Conservation (phyloP, 441 rosid genomes). For the Omphalea diandra region DNA sequence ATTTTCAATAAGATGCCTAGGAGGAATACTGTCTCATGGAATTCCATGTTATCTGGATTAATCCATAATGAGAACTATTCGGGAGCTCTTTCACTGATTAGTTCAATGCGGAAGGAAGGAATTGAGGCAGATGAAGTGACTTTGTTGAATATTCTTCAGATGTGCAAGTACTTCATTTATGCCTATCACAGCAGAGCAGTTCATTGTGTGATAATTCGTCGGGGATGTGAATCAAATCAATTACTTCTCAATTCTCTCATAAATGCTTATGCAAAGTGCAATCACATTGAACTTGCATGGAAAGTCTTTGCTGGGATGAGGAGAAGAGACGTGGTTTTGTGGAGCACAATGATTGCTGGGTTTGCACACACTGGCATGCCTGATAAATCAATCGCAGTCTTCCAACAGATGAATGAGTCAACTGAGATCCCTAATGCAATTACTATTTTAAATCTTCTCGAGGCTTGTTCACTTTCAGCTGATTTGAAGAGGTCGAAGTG, state of each 20-base stretch:
- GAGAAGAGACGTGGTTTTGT: slow-evolving; percentile 29
- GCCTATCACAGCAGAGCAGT: slow-evolving; percentile 50
- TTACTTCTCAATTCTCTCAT: slow-evolving; percentile 40
- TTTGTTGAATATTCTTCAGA: slow-evolving; percentile 20
- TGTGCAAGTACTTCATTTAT: slow-evolving; percentile 43
- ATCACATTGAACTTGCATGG: slow-evolving; percentile 32
- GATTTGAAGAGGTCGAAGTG: slow-evolving; percentile 20
- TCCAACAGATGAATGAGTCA: slow-evolving; percentile 13
- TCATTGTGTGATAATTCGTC: slow-evolving; percentile 46
- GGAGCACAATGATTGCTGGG: slow-evolving; percentile 39
- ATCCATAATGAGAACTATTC: slow-evolving; percentile 24
- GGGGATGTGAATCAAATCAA: slow-evolving; percentile 18
- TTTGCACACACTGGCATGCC: slow-evolving; percentile 28
- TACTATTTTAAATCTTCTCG: slow-evolving; percentile 20
- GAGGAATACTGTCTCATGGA: slow-evolving; percentile 34
- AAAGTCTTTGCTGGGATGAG: slow-evolving; percentile 21
- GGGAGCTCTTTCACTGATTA: slow-evolving; percentile 23
- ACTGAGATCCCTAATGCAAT: slow-evolving; percentile 22
- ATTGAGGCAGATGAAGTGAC: slow-evolving; percentile 23
- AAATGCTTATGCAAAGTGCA: slow-evolving; percentile 59
- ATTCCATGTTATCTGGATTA: slow-evolving; percentile 35
- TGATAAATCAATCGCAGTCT: slow-evolving; percentile 20
- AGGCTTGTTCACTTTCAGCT: slow-evolving; percentile 26
- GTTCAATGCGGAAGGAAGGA: slow-evolving; percentile 24
- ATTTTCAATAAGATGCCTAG: slow-evolving; percentile 32